A percentile compares a stretch with the other conserved stretches of the same genome.
phyloP scores from a whole-genome alignment of 306 rosid species.

The Biancaea sappan region DNA sequence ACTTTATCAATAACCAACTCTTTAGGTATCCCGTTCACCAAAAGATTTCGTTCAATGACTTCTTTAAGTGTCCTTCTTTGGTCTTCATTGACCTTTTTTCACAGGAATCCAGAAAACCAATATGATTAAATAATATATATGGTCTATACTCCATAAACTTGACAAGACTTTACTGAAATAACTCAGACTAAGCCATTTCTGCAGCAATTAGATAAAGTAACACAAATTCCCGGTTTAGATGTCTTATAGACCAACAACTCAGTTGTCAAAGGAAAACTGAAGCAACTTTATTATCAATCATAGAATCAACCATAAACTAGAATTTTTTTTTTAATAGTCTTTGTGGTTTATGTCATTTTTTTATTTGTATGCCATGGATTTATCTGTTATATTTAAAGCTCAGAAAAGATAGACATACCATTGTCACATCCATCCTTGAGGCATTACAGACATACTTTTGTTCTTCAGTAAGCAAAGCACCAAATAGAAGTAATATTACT shows the following conservation, averaged over 20 bases:
- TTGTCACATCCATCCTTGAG: not conserved
- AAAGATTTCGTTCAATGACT: too few species aligned
- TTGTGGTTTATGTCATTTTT: not conserved
- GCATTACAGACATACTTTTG: not conserved
- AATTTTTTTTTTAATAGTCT: not conserved
- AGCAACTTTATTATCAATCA: not conserved
- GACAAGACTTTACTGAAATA: not conserved
- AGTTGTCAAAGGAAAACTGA: not conserved
- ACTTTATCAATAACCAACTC: too few species aligned
- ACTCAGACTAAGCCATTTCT: not conserved
- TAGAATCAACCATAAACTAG: not conserved
- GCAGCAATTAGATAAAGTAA: not conserved
- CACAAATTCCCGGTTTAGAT: not conserved
- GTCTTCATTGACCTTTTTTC: too few species aligned
- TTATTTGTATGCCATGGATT: not conserved
- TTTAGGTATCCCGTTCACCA: too few species aligned
- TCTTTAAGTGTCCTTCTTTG: too few species aligned
- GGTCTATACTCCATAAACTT: not conserved
- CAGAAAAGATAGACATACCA: not conserved
- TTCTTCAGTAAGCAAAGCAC: not conserved
- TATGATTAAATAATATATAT: not conserved
- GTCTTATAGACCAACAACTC: not conserved
- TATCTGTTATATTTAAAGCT: not conserved
- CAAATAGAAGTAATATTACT: not conserved
- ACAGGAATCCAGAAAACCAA: not conserved